Base-by-base conservation (phyloP, 371 early-diverging fungal genomes). In the Rhizopus stolonifer region DNA sequence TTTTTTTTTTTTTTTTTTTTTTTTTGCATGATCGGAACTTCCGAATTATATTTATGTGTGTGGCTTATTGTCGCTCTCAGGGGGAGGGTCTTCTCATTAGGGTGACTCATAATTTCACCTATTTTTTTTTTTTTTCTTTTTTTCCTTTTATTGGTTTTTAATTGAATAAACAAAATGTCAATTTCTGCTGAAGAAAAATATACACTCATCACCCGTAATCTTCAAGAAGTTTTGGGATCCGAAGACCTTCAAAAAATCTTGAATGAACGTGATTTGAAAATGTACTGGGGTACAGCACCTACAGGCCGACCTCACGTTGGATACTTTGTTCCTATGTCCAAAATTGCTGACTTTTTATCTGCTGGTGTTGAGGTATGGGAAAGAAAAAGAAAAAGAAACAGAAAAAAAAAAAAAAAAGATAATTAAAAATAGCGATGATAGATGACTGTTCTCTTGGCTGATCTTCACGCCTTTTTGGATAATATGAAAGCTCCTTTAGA, bases 221-320 rank as follows among this genome's bases (percentile, higher is more conserved):
- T 99, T 46, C 95, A 99, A 71, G 99, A 99, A 70, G 86, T 92
- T 17, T 83, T 99, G n/a, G 98, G 97, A 52, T 86, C 71, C 15
- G 96, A 93, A 29, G 87, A 94, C 64, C 83, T 99, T 42, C 84
- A 89, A 60, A 80, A 88, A 58, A 83, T 95, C 46, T 83, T 99
- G 17, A 74, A 72, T 3, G 92, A 95, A 69, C 86, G 99, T 49
- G 92, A 96, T 71, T 72, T 99, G 32, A 92, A 88, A 58, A 73
- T 99, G 64, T 99, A 99, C 86, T 99, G 99, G 99, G 99, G 99
- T 43, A 99, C 99, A 23, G 99, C 99, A 17, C 90, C 99, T 6
- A 99, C 99, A 3, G 99, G 99, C 53, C 89, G 87, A 68, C 98
- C 98, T 22, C 99, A 99, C 69, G 84, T 99, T 61, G 99, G 94